Evolutionary conservation across 108 stramenopile species (phyloP).

Genomic region (Skeletonema tropicum): DNA sequence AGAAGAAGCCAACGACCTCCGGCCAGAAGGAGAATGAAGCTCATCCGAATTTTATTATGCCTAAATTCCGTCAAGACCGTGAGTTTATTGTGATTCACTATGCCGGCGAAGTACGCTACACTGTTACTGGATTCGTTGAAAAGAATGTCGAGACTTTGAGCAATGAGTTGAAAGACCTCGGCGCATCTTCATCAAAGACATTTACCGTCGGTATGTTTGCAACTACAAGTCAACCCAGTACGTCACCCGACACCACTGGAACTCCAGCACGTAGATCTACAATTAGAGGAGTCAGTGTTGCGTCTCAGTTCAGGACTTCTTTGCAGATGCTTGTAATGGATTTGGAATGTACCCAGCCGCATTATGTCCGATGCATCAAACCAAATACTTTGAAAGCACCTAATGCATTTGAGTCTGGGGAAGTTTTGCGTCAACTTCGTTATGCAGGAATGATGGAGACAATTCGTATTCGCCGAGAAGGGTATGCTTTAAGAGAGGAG

Average conservation of each 20-base stretch:
- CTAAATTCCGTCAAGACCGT: conserved; percentile 88
- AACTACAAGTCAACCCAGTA: conserved; percentile 12
- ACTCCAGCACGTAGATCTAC: conserved; percentile 61
- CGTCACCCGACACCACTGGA: conserved; percentile 12
- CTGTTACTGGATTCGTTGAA: conserved; percentile 87
- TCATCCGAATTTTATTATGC: conserved; percentile 85
- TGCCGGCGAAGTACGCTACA: conserved; percentile 93
- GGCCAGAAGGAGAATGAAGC: conserved; percentile 22
- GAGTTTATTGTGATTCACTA: conserved; percentile 93
- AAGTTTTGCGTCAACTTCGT: conserved; percentile 89
- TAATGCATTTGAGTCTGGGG: conserved; percentile 72
- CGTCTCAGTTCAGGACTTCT: conserved; percentile 86
- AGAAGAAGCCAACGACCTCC: conserved; percentile 27
- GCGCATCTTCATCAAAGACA: conserved; percentile 55
- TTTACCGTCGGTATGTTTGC: conserved; percentile 63
- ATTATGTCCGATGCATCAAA: conserved; percentile 94
- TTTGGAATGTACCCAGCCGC: conserved; percentile 86
- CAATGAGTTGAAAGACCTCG: conserved; percentile 85
- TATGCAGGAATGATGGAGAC: conserved; percentile 99
- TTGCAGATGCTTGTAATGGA: conserved; percentile 80
- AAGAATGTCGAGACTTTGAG: conserved; percentile 93
- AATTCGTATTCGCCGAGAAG: conserved; percentile 94
- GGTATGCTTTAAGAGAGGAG: conserved; percentile 90
- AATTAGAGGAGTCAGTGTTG: conserved; percentile 86
- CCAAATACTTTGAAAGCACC: conserved; percentile 83